phyloP scores from a whole-genome alignment of 2,329 filamentous ascomycete genomes.

The Calonectria pseudoreteaudii region DNA sequence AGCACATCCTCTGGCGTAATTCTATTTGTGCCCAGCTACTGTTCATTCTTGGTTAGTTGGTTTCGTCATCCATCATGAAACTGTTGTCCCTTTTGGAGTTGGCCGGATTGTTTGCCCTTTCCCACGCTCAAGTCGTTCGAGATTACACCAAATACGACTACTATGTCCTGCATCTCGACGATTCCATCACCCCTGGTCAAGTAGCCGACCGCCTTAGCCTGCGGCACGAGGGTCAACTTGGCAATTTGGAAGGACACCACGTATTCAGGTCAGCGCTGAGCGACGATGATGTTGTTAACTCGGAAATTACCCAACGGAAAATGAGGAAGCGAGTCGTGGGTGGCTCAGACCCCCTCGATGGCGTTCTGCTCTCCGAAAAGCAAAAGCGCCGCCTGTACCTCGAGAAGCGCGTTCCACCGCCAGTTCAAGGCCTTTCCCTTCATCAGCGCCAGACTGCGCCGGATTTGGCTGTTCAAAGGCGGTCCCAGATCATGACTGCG shows the following conservation, averaged over 20 bases:
- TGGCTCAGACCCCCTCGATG: constrained; percentile 73
- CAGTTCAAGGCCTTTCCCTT: constrained; percentile 33
- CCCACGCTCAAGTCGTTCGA: constrained; percentile 62
- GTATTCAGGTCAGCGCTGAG: constrained; percentile 80
- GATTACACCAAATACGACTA: constrained; percentile 88
- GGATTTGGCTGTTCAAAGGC: constrained; percentile 48
- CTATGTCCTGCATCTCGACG: constrained; percentile 88
- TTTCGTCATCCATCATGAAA: not conserved
- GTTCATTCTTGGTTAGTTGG: too few relatives aligned
- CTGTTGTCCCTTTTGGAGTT: not conserved
- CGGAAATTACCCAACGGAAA: constrained; percentile 64
- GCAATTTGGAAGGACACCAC: constrained; percentile 83
- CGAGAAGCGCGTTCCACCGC: constrained; percentile 63
- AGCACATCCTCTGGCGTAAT: too few relatives aligned
- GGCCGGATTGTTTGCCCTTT: not conserved
- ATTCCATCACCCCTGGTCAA: constrained; percentile 72
- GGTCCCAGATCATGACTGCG: constrained; percentile 69
- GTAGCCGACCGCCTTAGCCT: constrained; percentile 81
- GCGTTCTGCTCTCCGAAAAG: constrained; percentile 84
- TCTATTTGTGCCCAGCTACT: too few relatives aligned
- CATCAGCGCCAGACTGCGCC: constrained; percentile 59
- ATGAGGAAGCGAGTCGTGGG: constrained; percentile 71
- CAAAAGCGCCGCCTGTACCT: constrained; percentile 65
- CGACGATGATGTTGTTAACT: constrained; percentile 68
- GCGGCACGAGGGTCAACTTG: constrained; percentile 83